Evolutionary conservation across 164 flowering plant genomes (phyloP).

Genomic region (Hamamelis virginiana): DNA sequence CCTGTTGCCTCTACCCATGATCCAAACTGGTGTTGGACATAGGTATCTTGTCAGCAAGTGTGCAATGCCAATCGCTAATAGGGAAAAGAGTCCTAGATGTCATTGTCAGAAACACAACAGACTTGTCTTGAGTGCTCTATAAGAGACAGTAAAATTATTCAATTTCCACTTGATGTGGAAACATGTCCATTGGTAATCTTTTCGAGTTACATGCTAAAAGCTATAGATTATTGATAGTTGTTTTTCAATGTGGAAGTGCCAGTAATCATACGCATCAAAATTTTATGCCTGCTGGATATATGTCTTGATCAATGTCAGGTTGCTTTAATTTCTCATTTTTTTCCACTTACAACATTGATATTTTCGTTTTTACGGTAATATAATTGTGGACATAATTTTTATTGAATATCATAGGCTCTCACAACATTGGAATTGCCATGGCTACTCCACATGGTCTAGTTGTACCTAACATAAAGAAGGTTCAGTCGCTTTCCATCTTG

Average conservation of each 20-base stretch:
- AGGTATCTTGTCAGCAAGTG: no score
- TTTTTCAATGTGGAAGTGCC: neutral
- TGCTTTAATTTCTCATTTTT: neutral
- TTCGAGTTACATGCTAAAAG: neutral
- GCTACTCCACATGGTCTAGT: conserved; percentile 90
- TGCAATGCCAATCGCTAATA: no score
- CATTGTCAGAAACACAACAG: no score
- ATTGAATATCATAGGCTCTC: conserved; percentile 51
- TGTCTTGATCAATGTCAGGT: neutral
- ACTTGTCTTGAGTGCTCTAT: no score
- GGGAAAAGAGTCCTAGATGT: no score
- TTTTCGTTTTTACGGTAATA: no score
- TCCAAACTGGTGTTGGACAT: no score
- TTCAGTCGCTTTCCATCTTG: conserved; percentile 76
- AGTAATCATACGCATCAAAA: neutral
- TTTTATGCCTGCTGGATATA: neutral
- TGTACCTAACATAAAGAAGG: conserved; percentile 94
- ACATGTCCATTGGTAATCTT: neutral
- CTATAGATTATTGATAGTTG: neutral
- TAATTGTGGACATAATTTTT: no score
- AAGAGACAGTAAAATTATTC: no score
- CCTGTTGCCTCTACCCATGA: no score
- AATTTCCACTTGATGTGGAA: no score
- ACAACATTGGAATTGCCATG: conserved; percentile 95
- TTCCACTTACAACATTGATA: neutral